Conservation (phyloP, 192 early-diverging fungal genomes). For the Rhizoclosmatium sp. region DNA sequence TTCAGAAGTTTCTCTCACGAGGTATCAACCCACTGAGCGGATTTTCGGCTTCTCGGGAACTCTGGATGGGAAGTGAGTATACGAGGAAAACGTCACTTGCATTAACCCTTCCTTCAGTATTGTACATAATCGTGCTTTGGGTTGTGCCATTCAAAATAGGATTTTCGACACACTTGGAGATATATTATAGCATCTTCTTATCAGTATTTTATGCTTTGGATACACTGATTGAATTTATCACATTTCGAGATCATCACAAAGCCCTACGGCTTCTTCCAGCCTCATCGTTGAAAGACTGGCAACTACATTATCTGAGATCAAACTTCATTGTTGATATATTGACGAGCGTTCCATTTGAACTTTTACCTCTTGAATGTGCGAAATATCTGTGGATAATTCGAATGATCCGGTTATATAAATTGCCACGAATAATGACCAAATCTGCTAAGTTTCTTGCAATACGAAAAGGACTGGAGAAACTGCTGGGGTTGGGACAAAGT, state of each 20-base stretch:
- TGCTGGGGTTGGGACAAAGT: neutral
- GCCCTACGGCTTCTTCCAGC: neutral
- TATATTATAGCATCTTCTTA: neutral
- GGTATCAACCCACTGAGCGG: too few relatives aligned
- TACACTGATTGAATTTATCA: constrained; percentile 11
- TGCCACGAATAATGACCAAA: constrained; percentile 8
- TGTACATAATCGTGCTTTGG: neutral
- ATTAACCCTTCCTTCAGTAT: neutral
- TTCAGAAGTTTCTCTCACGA: too few relatives aligned
- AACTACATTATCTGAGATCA: neutral
- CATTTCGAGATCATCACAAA: neutral
- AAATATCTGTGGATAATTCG: constrained; percentile 2
- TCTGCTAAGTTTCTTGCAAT: neutral
- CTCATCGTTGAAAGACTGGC: constrained; percentile 2
- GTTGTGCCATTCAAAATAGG: neutral
- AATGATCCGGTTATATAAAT: neutral
- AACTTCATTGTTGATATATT: neutral
- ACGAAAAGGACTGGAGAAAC: neutral
- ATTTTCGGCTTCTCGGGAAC: too few relatives aligned
- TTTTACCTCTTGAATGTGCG: neutral
- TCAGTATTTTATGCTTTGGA: neutral
- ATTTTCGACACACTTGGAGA: neutral
- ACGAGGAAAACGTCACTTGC: too few relatives aligned
- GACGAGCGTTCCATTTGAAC: neutral
- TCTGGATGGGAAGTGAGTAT: too few relatives aligned